Base-by-base conservation (phyloP, 495 filamentous ascomycete genomes). In the Hypoxylon crocopeplum region DNA sequence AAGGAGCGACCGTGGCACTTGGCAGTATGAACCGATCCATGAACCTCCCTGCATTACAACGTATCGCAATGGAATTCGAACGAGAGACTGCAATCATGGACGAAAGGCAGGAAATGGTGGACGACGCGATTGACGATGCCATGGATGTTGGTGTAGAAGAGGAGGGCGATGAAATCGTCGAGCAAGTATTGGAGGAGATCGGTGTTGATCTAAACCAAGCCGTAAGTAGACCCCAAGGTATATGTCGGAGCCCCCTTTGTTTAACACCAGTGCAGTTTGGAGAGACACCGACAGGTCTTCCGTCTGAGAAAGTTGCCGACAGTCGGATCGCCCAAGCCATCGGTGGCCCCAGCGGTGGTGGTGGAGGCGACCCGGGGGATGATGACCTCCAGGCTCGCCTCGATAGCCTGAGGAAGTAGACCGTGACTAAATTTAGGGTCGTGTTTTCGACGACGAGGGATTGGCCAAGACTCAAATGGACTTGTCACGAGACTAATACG, bases 51-150 rank as follows among this genome's bases (percentile, higher is more conserved):
- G 91, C 90, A 10, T 76, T 98, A 32, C 94, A 98, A 71, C 85
- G 95, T 45, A 98, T 98, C 70, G 93, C 94, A 3, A 98, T 98
- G 93, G 94, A 98, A 69, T 98, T 98, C 63, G 95, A 98, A 78
- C 87, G 89, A 60, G 95, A 98, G 77, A 98, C 97, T 73, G 94
- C 97, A 63, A 90, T 98, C 45, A 98, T 98, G 94, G 94, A 98
- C 71, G 90, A 98, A 75, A 83, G 94, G 55, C 92, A 98, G 76
- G 94, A 98, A 69, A 98, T 98, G 91, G 97, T 98, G 95, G 94
- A 97, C 69, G 95, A 98, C 75, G 94, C 91, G n/a, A 95, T 98
- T 42, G 95, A 98, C 72, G 95, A 98, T 70, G 94, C 92, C 32
- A 98, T 93, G 44, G 94, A 95, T 12, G 81, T 97, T 22, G 93